A percentile compares a stretch with the other conserved stretches of the same genome.
Conservation (phyloP, 345 rosid species). For the Salix arbutifolia region DNA sequence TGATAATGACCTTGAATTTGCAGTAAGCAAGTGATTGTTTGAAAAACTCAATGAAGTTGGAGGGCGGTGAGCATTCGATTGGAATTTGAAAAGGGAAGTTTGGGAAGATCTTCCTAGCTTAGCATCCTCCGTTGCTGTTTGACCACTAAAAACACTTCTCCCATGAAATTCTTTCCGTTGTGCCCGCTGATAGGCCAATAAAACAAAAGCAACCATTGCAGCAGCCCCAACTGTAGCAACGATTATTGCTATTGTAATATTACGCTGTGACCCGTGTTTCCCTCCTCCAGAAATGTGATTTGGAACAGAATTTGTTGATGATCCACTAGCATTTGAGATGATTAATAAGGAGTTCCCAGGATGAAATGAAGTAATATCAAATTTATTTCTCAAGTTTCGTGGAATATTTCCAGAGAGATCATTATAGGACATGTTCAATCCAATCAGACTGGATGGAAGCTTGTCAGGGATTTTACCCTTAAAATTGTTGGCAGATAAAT, state of each 20-base stretch:
- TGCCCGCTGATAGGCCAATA: constrained; percentile 65
- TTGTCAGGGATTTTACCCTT: constrained; percentile 60
- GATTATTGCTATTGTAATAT: constrained; percentile 56
- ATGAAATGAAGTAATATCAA: constrained; percentile 51
- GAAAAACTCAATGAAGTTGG: constrained; percentile 77
- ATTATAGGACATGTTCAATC: constrained; percentile 74
- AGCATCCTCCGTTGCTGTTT: constrained; percentile 41
- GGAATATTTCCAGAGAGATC: constrained; percentile 70
- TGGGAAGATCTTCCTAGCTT: constrained; percentile 57
- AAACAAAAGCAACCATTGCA: constrained; percentile 56
- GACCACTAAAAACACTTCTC: constrained; percentile 45
- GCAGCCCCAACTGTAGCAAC: constrained; percentile 68
- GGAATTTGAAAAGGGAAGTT: constrained; percentile 64
- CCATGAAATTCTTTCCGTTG: constrained; percentile 60
- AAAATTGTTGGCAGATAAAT: constrained; percentile 73
- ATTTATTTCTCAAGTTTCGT: constrained; percentile 40
- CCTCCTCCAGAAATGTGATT: constrained; percentile 1
- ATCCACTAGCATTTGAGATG: constrained; percentile 24
- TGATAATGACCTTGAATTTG: constrained; percentile 77
- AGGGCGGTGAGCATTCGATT: constrained; percentile 48
- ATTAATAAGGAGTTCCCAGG: constrained; percentile 66
- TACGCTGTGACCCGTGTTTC: constrained; percentile 40
- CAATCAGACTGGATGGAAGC: constrained; percentile 54
- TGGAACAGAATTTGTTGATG: constrained; percentile 17
- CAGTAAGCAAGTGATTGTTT: constrained; percentile 77